Evolutionary conservation across 164 flowering plant species (phyloP).

Genomic region (grape (Vitis vinifera)): ASM3070453v1 NC_081806.1:7858501-7859000

Average conservation of each 20-base stretch:
- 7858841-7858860: background rate
- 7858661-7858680: background rate
- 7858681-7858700: background rate
- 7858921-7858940: constrained; percentile 59
- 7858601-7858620: too few relatives aligned
- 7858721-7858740: constrained; percentile 33
- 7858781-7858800: constrained; percentile 56
- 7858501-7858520: too few relatives aligned
- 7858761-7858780: constrained; percentile 26
- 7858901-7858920: background rate
- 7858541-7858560: too few relatives aligned
- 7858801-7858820: constrained; percentile 53
- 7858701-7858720: background rate
- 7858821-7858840: background rate
- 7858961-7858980: constrained; percentile 48
- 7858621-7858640: too few relatives aligned
- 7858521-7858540: too few relatives aligned
- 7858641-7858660: too few relatives aligned
- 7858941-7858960: constrained; percentile 69
- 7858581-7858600: too few relatives aligned
- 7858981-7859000: constrained; percentile 66
- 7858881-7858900: background rate
- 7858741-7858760: constrained; percentile 31
- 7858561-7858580: too few relatives aligned
- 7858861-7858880: background rate